Evolutionary conservation across 1,139 yeast species (phyloP).

Genomic region (Hansenula sp.): DNA sequence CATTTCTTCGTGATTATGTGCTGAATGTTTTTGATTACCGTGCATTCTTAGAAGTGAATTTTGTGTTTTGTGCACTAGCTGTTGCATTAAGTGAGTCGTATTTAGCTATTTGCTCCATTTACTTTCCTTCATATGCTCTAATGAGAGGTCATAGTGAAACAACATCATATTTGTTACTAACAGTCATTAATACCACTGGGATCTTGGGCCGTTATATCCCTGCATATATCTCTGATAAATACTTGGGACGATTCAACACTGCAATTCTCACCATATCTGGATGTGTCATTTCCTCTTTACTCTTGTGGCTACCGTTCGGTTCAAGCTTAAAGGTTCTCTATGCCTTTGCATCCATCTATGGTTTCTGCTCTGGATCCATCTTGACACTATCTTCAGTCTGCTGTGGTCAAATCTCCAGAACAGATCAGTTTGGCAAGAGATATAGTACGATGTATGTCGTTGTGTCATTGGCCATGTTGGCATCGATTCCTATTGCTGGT

Average conservation of each 20-base stretch:
- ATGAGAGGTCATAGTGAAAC: conserved; percentile 47
- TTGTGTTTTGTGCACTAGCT: conserved; percentile 22
- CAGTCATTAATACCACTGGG: conserved; percentile 57
- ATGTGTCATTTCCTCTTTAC: conserved; percentile 24
- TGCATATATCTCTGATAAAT: conserved; percentile 47
- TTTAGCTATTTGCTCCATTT: conserved; percentile 41
- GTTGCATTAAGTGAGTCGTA: conserved; percentile 33
- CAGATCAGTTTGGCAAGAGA: conserved; percentile 61
- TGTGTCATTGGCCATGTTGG: conserved; percentile 54
- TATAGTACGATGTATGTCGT: conserved; percentile 67
- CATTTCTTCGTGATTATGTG: no score
- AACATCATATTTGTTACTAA: conserved; percentile 45
- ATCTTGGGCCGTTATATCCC: conserved; percentile 56
- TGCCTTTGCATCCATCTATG: conserved; percentile 30
- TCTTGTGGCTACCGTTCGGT: conserved; percentile 33
- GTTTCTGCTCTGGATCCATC: conserved; percentile 46
- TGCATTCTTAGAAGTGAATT: conserved; percentile 20
- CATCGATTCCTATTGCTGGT: conserved; percentile 50
- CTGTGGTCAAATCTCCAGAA: conserved; percentile 58
- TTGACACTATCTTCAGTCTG: conserved; percentile 46
- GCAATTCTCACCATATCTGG: conserved; percentile 36
- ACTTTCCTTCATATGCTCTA: conserved; percentile 48
- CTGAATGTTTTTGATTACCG: conserved; percentile 23
- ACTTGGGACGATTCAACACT: conserved; percentile 51
- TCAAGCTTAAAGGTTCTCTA: conserved; percentile 39